These are phyloP conservation scores for Narthecium ossifragum DNA, from an alignment of 106 monocot genomes.

Conservation along the genomic window DNA sequence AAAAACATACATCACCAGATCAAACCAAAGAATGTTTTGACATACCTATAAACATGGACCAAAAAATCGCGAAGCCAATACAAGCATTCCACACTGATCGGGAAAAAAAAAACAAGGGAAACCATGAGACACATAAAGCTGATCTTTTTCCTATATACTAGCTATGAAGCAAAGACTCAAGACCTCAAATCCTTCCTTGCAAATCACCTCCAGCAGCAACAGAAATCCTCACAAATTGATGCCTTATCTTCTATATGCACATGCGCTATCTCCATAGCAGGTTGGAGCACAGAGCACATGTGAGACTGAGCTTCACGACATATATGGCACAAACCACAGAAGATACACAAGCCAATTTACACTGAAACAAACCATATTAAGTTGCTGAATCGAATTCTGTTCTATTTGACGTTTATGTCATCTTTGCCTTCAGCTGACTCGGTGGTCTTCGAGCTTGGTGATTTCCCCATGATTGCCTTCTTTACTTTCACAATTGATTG, in stretches of 20 bases:
- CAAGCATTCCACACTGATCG: background rate
- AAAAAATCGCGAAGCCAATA: background rate
- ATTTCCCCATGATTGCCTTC: constrained; percentile 55
- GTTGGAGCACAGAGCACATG: background rate
- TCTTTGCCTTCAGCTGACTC: constrained; percentile 22
- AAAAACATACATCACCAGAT: background rate
- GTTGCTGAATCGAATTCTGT: background rate
- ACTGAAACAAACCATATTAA: background rate
- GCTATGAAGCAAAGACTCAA: background rate
- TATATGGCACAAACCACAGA: background rate
- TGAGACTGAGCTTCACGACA: constrained; percentile 7
- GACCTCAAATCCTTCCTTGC: background rate
- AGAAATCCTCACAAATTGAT: too few relatives aligned
- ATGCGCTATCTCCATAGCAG: background rate
- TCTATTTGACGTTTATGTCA: constrained; percentile 10
- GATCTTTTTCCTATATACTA: constrained; percentile 4
- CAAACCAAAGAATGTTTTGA: constrained; percentile 1
- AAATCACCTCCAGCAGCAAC: background rate
- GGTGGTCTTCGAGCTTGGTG: constrained; percentile 32
- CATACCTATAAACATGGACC: background rate
- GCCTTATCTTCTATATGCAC: too few relatives aligned
- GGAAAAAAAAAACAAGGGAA: background rate
- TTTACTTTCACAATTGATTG: constrained; percentile 53
- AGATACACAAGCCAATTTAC: background rate
- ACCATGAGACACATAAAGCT: background rate